Evolutionary conservation across 1,139 yeast genomes (phyloP).

Genomic region (Taphrina wiesneri): DNA sequence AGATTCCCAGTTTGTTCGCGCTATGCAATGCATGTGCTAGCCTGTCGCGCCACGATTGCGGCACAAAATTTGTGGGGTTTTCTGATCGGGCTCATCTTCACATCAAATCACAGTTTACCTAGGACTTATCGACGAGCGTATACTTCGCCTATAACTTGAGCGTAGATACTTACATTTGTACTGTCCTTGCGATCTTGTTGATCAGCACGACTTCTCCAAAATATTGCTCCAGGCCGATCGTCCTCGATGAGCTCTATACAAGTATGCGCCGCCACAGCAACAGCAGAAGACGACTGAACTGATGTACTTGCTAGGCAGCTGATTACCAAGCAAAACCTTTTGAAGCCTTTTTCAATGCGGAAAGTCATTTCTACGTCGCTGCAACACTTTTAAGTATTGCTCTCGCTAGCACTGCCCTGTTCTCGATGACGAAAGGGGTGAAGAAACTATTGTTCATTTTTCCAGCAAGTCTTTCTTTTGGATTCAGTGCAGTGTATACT

Average conservation of each 20-base stretch:
- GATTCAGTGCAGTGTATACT: conserved; percentile 7
- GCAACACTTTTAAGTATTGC: conserved; percentile 36
- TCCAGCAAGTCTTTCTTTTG: conserved; percentile 18
- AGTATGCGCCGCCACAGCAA: neutral
- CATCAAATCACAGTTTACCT: no score
- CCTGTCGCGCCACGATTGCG: neutral
- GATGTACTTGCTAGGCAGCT: conserved; percentile 23
- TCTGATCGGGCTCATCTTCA: neutral
- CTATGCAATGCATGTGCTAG: neutral
- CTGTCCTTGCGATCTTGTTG: neutral
- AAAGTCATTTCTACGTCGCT: conserved; percentile 35
- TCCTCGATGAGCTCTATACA: conserved; percentile 2
- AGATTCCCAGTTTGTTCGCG: no score
- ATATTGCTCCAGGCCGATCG: no score
- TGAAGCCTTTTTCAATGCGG: conserved; percentile 33
- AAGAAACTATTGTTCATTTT: neutral
- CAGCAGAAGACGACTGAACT: neutral
- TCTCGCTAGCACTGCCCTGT: conserved; percentile 36
- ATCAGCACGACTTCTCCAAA: neutral
- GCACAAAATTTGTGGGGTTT: neutral
- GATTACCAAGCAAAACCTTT: conserved; percentile 36
- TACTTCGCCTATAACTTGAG: no score
- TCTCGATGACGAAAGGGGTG: conserved; percentile 12
- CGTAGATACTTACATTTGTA: neutral
- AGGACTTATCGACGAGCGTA: no score